Evolutionary conservation across 352 stramenopile genomes (phyloP), one percentile per base, ranked within the genome.

Genomic region (Thalassiosira ordinaria): DNA sequence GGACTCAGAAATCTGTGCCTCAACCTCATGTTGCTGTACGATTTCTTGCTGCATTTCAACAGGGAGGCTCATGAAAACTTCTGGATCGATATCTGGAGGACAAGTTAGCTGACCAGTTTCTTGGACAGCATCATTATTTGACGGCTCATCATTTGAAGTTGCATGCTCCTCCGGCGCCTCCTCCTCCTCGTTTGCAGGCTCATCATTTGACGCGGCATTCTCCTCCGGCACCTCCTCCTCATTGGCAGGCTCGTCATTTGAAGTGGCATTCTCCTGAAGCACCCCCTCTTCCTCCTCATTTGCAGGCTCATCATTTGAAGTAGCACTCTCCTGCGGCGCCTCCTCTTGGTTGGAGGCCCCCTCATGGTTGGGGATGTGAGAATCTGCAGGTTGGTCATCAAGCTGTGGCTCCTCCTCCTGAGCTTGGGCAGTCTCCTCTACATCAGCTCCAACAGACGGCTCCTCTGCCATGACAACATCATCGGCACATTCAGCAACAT

Each of bases 11-110:
- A 94, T 83, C 64, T 96, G 79, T 33, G 74, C 55, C 14, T 67
- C 78, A 41, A 92, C 59, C 61, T 81, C 47, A 57, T 93, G 78
- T 64, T 98, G 91, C 1, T 93, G 92, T 44, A 98, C 77, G 67
- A 98, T 96, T 80, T 99, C 97, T 57, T 95, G 91, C 85, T 99
- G 97, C 96, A 99, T 98, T 65, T 99, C 97, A 1, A 93, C 53
- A 39, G 97, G 97, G 51, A 99, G 87, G 14, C 92, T 97, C 26
- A 93, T 91, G 82, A 99, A 99, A 0, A 99, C 97, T 80, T 99
- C 97, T 18, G 91, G 90, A 89, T 99, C 97, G 80, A 99, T 97
- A 26, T 97, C 97, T 69, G 97, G 94, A 2, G 97, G 97, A 64
- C 96, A 98, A 4, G 84, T 78, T 16, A 95, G 60, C 20, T 74